phyloP scores from a whole-genome alignment of 164 flowering plant genomes.

The Umbellularia californica region DNA sequence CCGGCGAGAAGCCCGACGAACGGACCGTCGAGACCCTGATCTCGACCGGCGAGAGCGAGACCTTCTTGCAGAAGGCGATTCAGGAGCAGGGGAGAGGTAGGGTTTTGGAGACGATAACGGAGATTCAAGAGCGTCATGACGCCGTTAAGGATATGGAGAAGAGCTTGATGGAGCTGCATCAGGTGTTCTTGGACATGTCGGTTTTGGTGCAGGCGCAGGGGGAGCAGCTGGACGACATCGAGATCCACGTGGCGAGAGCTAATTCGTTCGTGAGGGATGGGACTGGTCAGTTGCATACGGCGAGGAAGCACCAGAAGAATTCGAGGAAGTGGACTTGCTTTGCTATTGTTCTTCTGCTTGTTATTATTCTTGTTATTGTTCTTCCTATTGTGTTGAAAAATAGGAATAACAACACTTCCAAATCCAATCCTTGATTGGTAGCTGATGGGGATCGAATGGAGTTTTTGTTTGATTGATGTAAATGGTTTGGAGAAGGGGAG shows the following conservation, averaged over 20 bases:
- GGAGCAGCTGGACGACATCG: conserved; percentile 32
- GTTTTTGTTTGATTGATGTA: too few species aligned
- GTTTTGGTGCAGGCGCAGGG: conserved; percentile 28
- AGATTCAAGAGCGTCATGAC: conserved; percentile 34
- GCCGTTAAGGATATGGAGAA: conserved; percentile 33
- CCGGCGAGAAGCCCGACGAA: conserved; percentile 29
- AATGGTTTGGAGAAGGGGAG: too few species aligned
- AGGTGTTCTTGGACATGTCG: conserved; percentile 34
- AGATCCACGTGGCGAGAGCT: conserved; percentile 27
- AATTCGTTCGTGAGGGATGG: conserved; percentile 28
- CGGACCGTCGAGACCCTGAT: conserved; percentile 22
- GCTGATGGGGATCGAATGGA: too few species aligned
- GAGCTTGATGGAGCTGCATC: conserved; percentile 25
- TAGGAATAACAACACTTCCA: too few species aligned
- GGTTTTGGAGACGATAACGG: conserved; percentile 25
- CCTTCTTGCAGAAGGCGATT: conserved; percentile 21
- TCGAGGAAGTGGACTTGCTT: conserved; percentile 34
- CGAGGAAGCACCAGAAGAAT: conserved; percentile 27
- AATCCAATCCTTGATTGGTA: too few species aligned
- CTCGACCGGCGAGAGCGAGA: conserved; percentile 31
- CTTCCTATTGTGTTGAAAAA: conserved; percentile 7
- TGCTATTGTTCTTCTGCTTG: conserved; percentile 22
- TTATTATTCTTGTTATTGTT: conserved; percentile 23
- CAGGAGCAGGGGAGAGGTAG: conserved; percentile 30
- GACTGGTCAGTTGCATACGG: conserved; percentile 20